phyloP scores from a whole-genome alignment of 805 yeast species.

The Schizosaccharomyces japonicus region DNA sequence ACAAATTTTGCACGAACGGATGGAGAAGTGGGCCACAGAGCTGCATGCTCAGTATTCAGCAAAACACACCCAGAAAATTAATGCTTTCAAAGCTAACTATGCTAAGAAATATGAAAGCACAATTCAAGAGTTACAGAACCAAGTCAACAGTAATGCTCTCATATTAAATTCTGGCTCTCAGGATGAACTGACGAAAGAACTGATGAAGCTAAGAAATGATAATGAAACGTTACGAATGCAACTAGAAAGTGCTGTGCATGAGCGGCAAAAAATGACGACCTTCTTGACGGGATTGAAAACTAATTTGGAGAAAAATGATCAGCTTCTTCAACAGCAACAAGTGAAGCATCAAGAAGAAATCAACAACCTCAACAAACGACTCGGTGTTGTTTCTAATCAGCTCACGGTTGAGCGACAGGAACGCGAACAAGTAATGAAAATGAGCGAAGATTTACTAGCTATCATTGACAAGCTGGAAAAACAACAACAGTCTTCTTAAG shows the following conservation, averaged over 20 bases:
- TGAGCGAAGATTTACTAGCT: background rate
- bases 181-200: background rate
- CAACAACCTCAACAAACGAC: background rate
- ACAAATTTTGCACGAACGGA: background rate
- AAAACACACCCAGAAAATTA: slow-evolving; percentile 2
- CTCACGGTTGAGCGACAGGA: background rate
- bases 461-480: background rate
- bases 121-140: background rate
- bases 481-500: background rate
- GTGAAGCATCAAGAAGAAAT: background rate
- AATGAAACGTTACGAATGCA: background rate
- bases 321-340: background rate
- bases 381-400: background rate
- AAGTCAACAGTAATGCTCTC: background rate
- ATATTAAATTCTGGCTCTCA: background rate
- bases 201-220: background rate
- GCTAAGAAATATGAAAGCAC: background rate
- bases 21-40: background rate
- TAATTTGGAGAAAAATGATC: background rate
- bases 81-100: slow-evolving; percentile 1
- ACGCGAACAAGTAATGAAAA: background rate
- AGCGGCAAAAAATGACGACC: background rate
- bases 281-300: background rate
- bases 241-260: background rate
- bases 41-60: slow-evolving; percentile 5